Evolutionary conservation across 768 basidiomycete genomes (phyloP), one percentile per base, ranked within the genome.

Genomic region (Kwoniella sp.): DNA sequence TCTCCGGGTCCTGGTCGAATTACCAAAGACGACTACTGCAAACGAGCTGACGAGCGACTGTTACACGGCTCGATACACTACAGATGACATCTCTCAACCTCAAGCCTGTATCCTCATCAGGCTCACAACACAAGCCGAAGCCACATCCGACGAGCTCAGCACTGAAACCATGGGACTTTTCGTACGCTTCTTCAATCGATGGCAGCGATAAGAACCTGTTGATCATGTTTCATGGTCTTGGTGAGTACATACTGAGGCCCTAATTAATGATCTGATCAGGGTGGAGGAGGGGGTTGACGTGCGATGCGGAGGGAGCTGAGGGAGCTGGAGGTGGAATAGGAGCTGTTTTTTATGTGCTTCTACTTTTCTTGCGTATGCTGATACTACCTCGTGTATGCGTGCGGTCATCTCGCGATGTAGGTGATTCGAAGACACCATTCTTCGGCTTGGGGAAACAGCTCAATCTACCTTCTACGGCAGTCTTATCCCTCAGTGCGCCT

Each of bases 151-250:
- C 72, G 1, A n/a, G 46, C 2, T 66, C 68, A 5, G 15, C 65
- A 13, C 60, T 76, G 2, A 67, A 63, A 55, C 76, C 74, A 40
- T 77, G 76, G 74, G 60, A 64, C 10, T 77, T 74, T 53, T 63
- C 71, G 22, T 79, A 77, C 51, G 15, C 56, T 9, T 63, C 73
- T 21, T 67, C 64, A 21, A 61, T 62, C 12, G 68, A 73, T 59
- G 78, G 78, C 15, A 66, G 68, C 36, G 73, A 77, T 50, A 56
- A 69, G 46, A 79, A 79, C 48, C 54, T 79, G 44, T 36, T 79
- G 26, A 77, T 79, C 60, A 72, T 79, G 73, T 72, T 79, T 55
- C 78, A 79, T 56, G 78, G 78, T 12, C 63, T 77, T 25, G 78
- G 78, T 79, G 52, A 55, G 72, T 66, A 15, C 40, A 6, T 6